Conservation (phyloP, 2,329 filamentous ascomycete species). For the Apiospora koreana region DNA sequence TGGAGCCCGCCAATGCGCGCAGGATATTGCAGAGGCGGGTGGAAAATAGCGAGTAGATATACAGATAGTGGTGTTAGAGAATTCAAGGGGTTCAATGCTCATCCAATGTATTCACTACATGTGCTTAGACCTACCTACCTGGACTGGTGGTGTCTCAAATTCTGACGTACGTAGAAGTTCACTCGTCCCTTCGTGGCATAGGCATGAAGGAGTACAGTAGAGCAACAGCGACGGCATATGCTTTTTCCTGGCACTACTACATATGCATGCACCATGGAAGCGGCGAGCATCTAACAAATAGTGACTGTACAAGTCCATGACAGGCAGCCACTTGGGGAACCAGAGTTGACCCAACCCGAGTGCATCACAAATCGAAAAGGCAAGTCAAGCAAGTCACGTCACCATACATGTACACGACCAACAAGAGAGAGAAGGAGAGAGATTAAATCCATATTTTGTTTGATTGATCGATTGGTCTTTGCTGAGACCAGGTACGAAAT, state of each 20-base stretch:
- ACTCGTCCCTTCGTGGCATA: too few relatives aligned
- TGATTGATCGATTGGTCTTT: constrained; percentile 1
- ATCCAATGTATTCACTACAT: neutral
- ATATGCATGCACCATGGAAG: too few relatives aligned
- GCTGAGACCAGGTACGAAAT: neutral
- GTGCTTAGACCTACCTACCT: too few relatives aligned
- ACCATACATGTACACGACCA: neutral
- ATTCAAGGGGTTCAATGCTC: neutral
- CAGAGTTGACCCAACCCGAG: neutral
- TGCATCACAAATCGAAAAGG: neutral
- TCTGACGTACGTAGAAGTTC: too few relatives aligned
- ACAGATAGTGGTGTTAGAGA: neutral
- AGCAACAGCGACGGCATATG: too few relatives aligned
- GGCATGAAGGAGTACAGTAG: too few relatives aligned
- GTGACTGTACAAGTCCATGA: neutral
- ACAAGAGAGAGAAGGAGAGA: neutral
- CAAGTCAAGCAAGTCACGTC: neutral
- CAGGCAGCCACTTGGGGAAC: too few relatives aligned
- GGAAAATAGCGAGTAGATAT: constrained; percentile 53
- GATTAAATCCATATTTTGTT: constrained; percentile 10
- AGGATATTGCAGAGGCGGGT: constrained; percentile 67
- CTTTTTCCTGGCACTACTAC: too few relatives aligned
- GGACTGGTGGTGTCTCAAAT: neutral
- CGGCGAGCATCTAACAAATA: too few relatives aligned
- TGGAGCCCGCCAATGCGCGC: constrained; percentile 67